Percentiles rank a stretch among this genome's conserved stretches.
Conservation (phyloP, 2,329 filamentous ascomycete genomes). For the Calonectria crousiana region DNA sequence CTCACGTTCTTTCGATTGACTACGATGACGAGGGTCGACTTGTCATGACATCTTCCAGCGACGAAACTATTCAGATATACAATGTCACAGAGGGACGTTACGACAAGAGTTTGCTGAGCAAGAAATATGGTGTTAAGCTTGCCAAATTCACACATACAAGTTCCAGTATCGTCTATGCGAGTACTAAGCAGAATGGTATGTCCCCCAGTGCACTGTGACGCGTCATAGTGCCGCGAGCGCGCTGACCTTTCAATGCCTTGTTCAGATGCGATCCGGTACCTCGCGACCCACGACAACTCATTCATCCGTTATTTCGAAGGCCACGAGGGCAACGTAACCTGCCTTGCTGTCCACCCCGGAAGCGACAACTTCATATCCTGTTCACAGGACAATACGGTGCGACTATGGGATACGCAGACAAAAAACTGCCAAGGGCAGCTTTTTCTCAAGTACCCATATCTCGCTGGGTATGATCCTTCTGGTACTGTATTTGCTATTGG, state of each 20-base stretch:
- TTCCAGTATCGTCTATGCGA: slow-evolving; percentile 93
- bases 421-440: slow-evolving; percentile 85
- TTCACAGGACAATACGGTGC: slow-evolving; percentile 89
- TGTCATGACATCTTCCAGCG: slow-evolving; percentile 89
- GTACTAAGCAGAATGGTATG: slow-evolving; percentile 90
- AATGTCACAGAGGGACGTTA: slow-evolving; percentile 91
- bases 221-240: neutral
- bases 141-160: slow-evolving; percentile 94
- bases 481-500: slow-evolving; percentile 92
- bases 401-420: slow-evolving; percentile 89
- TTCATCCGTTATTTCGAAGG: slow-evolving; percentile 97
- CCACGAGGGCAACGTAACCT: slow-evolving; percentile 87
- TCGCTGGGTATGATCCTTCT: slow-evolving; percentile 92
- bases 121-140: slow-evolving; percentile 96
- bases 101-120: slow-evolving; percentile 89
- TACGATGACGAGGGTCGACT: slow-evolving; percentile 97
- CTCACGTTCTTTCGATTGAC: slow-evolving; percentile 68
- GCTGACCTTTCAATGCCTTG: neutral
- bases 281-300: slow-evolving; percentile 93
- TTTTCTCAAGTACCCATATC: slow-evolving; percentile 82
- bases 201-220: neutral
- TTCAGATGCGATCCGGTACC: slow-evolving; percentile 83
- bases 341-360: slow-evolving; percentile 84
- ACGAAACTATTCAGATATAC: slow-evolving; percentile 96
- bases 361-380: slow-evolving; percentile 94